Conservation (phyloP, 192 early-diverging fungal species). For the Backusella australiensis region DNA sequence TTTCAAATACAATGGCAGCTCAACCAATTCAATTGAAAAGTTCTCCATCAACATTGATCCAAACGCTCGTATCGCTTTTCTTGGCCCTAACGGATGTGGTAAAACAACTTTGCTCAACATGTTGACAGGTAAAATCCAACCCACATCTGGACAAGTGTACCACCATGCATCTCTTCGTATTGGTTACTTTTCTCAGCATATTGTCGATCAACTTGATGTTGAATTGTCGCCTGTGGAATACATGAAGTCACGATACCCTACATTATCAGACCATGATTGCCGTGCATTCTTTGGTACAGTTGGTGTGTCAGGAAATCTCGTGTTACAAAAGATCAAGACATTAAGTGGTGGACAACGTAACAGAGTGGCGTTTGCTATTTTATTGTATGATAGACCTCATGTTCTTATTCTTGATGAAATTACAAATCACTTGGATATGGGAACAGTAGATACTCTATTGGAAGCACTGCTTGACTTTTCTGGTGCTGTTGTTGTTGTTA, state of each 20-base stretch:
- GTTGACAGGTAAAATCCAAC: conserved; percentile 59
- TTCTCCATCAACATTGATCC: conserved; percentile 70
- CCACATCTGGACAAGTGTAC: conserved; percentile 63
- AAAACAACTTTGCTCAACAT: conserved; percentile 80
- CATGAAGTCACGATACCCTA: conserved; percentile 45
- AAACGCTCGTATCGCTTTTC: conserved; percentile 66
- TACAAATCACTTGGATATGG: conserved; percentile 90
- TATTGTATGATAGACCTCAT: conserved; percentile 63
- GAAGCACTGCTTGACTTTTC: conserved; percentile 66
- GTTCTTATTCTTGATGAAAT: conserved; percentile 77
- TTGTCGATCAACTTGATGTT: conserved; percentile 67
- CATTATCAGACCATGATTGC: conserved; percentile 55
- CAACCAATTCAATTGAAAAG: conserved; percentile 51
- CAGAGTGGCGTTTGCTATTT: conserved; percentile 72
- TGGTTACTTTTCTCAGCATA: conserved; percentile 85
- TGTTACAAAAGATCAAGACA: conserved; percentile 53
- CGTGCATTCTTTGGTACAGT: conserved; percentile 76
- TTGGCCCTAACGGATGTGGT: conserved; percentile 85
- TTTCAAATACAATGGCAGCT: conserved; percentile 35
- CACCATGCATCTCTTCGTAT: conserved; percentile 63
- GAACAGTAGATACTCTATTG: conserved; percentile 74
- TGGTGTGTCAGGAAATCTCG: conserved; percentile 67
- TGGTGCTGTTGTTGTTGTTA: conserved; percentile 79
- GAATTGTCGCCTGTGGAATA: conserved; percentile 48
- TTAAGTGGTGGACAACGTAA: conserved; percentile 85